Evolutionary conservation across 768 basidiomycete genomes (phyloP).

Genomic region (Chalciporus pseudorubinellus): DNA sequence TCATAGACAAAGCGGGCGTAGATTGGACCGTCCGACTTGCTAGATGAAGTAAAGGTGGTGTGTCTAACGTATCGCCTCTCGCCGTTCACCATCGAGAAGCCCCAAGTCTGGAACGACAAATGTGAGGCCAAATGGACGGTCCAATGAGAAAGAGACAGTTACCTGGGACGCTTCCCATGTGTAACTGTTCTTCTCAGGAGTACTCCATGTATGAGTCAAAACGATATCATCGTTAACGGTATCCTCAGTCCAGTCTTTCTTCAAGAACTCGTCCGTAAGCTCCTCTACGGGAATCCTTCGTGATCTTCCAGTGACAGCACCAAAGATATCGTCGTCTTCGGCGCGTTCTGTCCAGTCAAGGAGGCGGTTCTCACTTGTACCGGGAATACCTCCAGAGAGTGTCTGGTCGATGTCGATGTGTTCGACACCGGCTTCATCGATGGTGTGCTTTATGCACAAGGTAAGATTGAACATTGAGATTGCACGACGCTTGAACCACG

Average conservation of each 20-base stretch:
- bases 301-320: conserved; percentile 52
- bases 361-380: conserved; percentile 54
- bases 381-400: conserved; percentile 59
- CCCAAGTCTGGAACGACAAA: conserved; percentile 47
- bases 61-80: conserved; percentile 61
- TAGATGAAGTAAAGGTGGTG: conserved; percentile 61
- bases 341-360: conserved; percentile 54
- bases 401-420: conserved; percentile 66
- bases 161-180: conserved; percentile 70
- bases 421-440: conserved; percentile 56
- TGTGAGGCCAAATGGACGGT: not conserved
- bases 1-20: conserved; percentile 61
- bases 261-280: conserved; percentile 43
- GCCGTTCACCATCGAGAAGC: conserved; percentile 56
- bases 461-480: conserved; percentile 59
- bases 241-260: conserved; percentile 43
- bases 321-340: conserved; percentile 63
- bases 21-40: conserved; percentile 48
- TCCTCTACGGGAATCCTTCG: conserved; percentile 49
- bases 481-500: conserved; percentile 67
- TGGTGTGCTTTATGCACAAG: conserved; percentile 62
- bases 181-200: conserved; percentile 56
- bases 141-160: conserved; percentile 5
- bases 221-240: conserved; percentile 36
- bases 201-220: conserved; percentile 46